Percentiles rank a stretch among this genome's conserved stretches.
Evolutionary conservation across 805 yeast species (phyloP).

Genomic region (Blastobotrys mokoenaii): DNA sequence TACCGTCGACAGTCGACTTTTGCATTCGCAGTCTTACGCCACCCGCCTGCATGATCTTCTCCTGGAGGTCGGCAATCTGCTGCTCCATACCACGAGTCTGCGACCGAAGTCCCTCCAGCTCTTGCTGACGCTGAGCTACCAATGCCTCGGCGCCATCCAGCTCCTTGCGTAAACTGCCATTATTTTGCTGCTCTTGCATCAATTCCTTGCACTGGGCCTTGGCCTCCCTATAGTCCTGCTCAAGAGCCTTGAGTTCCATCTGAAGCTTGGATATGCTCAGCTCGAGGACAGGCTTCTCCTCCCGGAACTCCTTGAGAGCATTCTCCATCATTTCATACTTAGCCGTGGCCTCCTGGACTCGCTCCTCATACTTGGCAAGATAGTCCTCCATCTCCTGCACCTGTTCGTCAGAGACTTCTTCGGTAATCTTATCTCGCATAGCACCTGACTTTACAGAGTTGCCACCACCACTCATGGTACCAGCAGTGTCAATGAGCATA

Average conservation of each 20-base stretch:
- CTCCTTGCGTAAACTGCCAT: slow-evolving; percentile 18
- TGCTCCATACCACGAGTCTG: slow-evolving; percentile 49
- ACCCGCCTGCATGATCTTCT: slow-evolving; percentile 80
- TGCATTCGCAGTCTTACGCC: slow-evolving; percentile 78
- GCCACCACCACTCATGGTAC: slow-evolving; percentile 98
- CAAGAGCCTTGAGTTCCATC: slow-evolving; percentile 57
- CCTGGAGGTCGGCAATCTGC: slow-evolving; percentile 55
- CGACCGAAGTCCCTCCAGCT: slow-evolving; percentile 38
- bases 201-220: slow-evolving; percentile 34
- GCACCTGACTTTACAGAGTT: slow-evolving; percentile 56
- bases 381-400: slow-evolving; percentile 46
- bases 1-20: slow-evolving; percentile 71
- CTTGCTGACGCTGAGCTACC: slow-evolving; percentile 31
- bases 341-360: slow-evolving; percentile 35
- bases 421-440: slow-evolving; percentile 39
- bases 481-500: slow-evolving; percentile 81
- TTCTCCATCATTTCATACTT: slow-evolving; percentile 52
- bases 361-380: slow-evolving; percentile 43
- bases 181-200: slow-evolving; percentile 12
- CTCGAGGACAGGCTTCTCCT: slow-evolving; percentile 64
- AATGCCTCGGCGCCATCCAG: slow-evolving; percentile 31
- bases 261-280: slow-evolving; percentile 46
- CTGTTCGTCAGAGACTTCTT: slow-evolving; percentile 43
- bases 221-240: slow-evolving; percentile 44
- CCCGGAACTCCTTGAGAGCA: slow-evolving; percentile 50